Percentiles rank a stretch among this genome's conserved stretches.
Conservation (phyloP, 2,329 filamentous ascomycete species). For the Periconia digitata region DNA sequence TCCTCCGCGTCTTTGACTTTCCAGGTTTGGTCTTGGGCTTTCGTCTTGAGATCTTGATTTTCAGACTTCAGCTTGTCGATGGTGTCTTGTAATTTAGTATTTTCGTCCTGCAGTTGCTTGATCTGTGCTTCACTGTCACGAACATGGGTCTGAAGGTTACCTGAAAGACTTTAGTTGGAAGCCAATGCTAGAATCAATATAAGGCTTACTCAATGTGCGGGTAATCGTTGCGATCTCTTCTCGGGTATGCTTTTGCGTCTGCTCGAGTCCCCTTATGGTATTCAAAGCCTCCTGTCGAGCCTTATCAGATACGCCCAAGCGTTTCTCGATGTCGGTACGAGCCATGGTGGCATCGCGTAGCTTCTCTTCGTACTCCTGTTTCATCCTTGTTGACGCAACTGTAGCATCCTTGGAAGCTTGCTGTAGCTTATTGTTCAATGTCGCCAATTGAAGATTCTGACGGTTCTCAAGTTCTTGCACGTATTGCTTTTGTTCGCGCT, state of each 20-base stretch:
- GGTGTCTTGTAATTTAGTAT: slow-evolving; percentile 18
- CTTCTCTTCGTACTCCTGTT: slow-evolving; percentile 40
- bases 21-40: slow-evolving; percentile 46
- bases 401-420: slow-evolving; percentile 31
- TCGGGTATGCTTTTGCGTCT: slow-evolving; percentile 25
- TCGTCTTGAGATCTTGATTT: slow-evolving; percentile 47
- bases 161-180: slow-evolving; percentile 1
- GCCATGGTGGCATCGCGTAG: slow-evolving; percentile 26
- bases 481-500: slow-evolving; percentile 37
- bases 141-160: slow-evolving; percentile 25
- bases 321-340: slow-evolving; percentile 29
- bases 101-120: slow-evolving; percentile 44
- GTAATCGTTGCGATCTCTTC: slow-evolving; percentile 26
- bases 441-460: slow-evolving; percentile 45
- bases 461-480: slow-evolving; percentile 51
- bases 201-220: slow-evolving; percentile 17
- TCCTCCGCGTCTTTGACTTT: slow-evolving; percentile 51
- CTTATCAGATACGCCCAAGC: slow-evolving; percentile 27
- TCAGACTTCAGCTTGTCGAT: slow-evolving; percentile 35
- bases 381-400: slow-evolving; percentile 25
- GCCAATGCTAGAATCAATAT: not conserved
- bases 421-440: slow-evolving; percentile 39
- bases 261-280: slow-evolving; percentile 28
- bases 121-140: slow-evolving; percentile 33
- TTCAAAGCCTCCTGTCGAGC: slow-evolving; percentile 28